Evolutionary conservation across 192 early-diverging fungal species (phyloP).

Genomic region (Coemansia sp.): DNA sequence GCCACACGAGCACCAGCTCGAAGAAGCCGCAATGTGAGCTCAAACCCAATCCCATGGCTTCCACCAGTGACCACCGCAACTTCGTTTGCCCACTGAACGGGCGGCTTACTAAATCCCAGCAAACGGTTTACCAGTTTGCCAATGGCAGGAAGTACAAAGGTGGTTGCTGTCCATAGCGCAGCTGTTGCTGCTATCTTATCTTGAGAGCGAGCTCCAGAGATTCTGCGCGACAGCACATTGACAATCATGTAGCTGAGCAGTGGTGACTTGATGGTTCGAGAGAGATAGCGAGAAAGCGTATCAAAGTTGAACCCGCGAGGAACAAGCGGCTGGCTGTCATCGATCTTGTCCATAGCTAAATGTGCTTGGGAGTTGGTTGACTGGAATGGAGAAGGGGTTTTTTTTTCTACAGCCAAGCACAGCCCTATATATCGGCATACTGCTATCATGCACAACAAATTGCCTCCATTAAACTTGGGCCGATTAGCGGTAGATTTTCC

Average conservation of each 20-base stretch:
- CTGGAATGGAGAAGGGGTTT: too few species aligned
- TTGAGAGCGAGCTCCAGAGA: conserved; percentile 4
- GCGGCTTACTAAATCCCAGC: conserved; percentile 4
- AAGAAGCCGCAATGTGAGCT: conserved; percentile 32
- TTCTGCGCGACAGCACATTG: conserved; percentile 12
- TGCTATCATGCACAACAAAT: neutral
- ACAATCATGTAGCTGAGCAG: conserved; percentile 34
- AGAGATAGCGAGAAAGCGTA: conserved; percentile 32
- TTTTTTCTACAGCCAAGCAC: too few species aligned
- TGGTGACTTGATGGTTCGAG: conserved; percentile 25
- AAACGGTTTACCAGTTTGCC: conserved; percentile 14
- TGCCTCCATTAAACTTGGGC: neutral
- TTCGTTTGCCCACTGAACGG: conserved; percentile 33
- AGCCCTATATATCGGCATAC: too few species aligned
- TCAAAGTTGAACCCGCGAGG: conserved; percentile 45
- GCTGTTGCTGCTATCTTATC: conserved; percentile 23
- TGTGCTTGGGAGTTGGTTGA: neutral
- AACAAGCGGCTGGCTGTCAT: conserved; percentile 46
- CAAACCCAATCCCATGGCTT: conserved; percentile 42
- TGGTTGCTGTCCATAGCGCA: conserved; percentile 37
- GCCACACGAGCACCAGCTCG: conserved; percentile 36
- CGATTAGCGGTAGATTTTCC: too few species aligned
- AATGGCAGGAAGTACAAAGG: conserved; percentile 21
- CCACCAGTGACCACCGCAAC: conserved; percentile 45
- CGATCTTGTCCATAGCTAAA: conserved; percentile 25